Conservation (phyloP, 2,329 filamentous ascomycete genomes). For the Aspergillus sclerotialis region DNA sequence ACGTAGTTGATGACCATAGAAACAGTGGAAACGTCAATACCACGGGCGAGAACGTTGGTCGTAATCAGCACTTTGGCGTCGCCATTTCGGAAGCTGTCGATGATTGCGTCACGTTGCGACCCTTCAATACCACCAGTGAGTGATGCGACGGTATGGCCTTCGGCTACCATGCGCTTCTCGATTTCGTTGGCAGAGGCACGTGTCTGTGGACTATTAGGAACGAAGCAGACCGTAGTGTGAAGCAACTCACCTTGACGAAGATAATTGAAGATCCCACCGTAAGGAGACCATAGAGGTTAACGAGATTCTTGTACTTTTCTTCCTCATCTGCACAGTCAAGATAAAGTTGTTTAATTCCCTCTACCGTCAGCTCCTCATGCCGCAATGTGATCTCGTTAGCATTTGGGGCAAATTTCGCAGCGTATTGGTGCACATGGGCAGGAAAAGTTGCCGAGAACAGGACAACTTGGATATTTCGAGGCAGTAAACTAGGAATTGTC, state of each 20-base stretch:
- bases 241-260: slow-evolving; percentile 70
- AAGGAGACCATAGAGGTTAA: slow-evolving; percentile 92
- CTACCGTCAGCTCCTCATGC: slow-evolving; percentile 87
- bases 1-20: slow-evolving; percentile 98
- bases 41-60: slow-evolving; percentile 91
- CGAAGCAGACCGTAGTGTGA: not conserved
- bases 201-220: slow-evolving; percentile 49
- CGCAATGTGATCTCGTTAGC: slow-evolving; percentile 82
- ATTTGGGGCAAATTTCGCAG: slow-evolving; percentile 73
- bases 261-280: slow-evolving; percentile 97
- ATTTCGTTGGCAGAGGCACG: slow-evolving; percentile 81
- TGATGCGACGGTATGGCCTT: slow-evolving; percentile 87
- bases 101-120: slow-evolving; percentile 69
- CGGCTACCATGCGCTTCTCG: slow-evolving; percentile 73
- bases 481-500: slow-evolving; percentile 63
- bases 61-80: slow-evolving; percentile 94
- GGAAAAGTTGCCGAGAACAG: slow-evolving; percentile 96
- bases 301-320: slow-evolving; percentile 80
- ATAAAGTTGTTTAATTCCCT: slow-evolving; percentile 96
- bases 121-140: slow-evolving; percentile 86
- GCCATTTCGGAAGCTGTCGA: slow-evolving; percentile 79
- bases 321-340: slow-evolving; percentile 80
- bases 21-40: slow-evolving; percentile 86
- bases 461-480: slow-evolving; percentile 71
- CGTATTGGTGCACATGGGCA: slow-evolving; percentile 75